Evolutionary conservation across 768 basidiomycete genomes (phyloP), one percentile per base, ranked within the genome.

Genomic region (Phaeolepiota aurea): DNA sequence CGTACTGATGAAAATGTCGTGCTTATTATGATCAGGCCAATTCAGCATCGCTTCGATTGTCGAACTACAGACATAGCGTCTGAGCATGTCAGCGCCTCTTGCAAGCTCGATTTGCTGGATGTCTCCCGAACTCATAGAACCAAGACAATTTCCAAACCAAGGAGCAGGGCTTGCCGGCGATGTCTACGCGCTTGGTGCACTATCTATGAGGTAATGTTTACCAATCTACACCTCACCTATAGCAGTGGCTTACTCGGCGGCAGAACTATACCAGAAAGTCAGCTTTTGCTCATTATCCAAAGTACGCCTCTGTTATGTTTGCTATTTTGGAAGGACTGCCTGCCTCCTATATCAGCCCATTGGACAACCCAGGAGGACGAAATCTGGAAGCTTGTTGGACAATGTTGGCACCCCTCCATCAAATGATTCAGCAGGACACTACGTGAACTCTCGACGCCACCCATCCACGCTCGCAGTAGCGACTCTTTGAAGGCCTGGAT

Each of bases 171-270:
- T 32, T 34, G 41, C 49, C 13, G 45, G 47, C 2, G 53, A 54
- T 34, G 44, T 54, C n/a, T 52, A 49, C 40, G 43, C 53, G 1
- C 36, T 52, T 13, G 53, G 4, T 50, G 49, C 30, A 52, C 51
- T 11, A 48, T 54, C 10, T 47, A 44, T 37, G 53, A 54, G 38
- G 49, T 51, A 33, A 34, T 41, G 3, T 14, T 32, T 14, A 4
- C 14, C 3, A 21, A 39, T 11, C n/a, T 47, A 20, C 7, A n/a
- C n/a, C n/a, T n/a, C n/a, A n/a, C n/a, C n/a, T n/a, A 18, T 33
- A n/a, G 16, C 12, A 14, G 12, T 33, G 18, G 23, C n/a, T 19
- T 16, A 31, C 18, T 14, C 9, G 11, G 10, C 30, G n/a, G 14
- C 33, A 50, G 48, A 47, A 47, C 12, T 50, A 50, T 37, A 47